These are phyloP conservation scores for Neofusicoccum ribis DNA, from an alignment of 2,329 filamentous ascomycete genomes.

Conservation along the genomic window DNA sequence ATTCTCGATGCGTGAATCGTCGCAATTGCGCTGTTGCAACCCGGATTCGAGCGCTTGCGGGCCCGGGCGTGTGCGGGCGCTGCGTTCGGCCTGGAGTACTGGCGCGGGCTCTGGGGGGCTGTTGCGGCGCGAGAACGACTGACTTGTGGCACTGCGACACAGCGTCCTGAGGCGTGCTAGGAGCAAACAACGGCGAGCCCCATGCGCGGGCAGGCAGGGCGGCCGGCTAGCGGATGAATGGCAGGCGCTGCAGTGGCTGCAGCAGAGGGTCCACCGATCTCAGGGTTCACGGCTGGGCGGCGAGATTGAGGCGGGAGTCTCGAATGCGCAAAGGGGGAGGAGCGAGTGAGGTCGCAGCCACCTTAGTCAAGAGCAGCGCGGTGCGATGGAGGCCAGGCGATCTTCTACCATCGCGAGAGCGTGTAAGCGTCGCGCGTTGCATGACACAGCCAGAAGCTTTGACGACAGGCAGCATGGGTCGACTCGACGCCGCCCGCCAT, in stretches of 20 bases:
- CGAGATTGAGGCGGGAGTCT: slow-evolving; percentile 3
- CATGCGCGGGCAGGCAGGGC: background rate
- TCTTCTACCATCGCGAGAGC: slow-evolving; percentile 16
- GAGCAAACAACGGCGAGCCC: slow-evolving; percentile 14
- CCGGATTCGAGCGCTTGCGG: slow-evolving; percentile 7
- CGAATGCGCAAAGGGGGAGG: slow-evolving; percentile 8
- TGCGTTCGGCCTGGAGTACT: slow-evolving; percentile 4
- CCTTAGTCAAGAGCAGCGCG: slow-evolving; percentile 16
- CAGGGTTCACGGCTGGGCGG: slow-evolving; percentile 2
- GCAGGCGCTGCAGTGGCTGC: background rate
- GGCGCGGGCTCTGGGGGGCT: slow-evolving; percentile 4
- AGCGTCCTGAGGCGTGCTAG: slow-evolving; percentile 7
- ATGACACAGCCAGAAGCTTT: slow-evolving; percentile 18
- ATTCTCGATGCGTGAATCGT: slow-evolving; percentile 7
- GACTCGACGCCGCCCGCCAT: slow-evolving; percentile 13
- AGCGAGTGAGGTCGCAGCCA: slow-evolving; percentile 11
- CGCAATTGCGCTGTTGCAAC: slow-evolving; percentile 9
- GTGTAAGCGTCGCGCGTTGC: slow-evolving; percentile 15
- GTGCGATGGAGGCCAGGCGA: slow-evolving; percentile 11
- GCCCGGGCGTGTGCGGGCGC: background rate
- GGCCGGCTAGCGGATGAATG: slow-evolving; percentile 4
- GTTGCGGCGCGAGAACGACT: slow-evolving; percentile 13
- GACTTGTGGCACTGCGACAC: slow-evolving; percentile 13
- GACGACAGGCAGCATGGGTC: slow-evolving; percentile 8
- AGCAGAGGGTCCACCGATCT: slow-evolving; percentile 16